A percentile compares a stretch with the other conserved stretches of the same genome.
Conservation (phyloP, 352 stramenopile species). For the Globisporangium canariense region DNA sequence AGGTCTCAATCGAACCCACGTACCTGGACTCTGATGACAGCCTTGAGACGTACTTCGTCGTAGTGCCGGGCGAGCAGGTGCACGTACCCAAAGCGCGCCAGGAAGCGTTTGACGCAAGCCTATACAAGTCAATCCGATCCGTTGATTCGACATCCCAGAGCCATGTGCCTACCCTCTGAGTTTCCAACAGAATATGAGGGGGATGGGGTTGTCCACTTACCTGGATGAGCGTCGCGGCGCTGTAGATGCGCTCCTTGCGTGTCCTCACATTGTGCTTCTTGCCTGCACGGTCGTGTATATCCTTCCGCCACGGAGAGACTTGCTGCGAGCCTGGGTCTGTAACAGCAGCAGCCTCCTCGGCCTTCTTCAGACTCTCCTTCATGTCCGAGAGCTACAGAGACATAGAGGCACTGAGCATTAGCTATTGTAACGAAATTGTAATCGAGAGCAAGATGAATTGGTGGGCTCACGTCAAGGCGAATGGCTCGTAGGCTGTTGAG, state of each 20-base stretch:
- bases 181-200: background rate
- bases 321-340: background rate
- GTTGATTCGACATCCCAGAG: background rate
- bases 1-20: background rate
- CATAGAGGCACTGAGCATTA: no score
- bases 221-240: constrained; percentile 46
- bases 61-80: constrained; percentile 35
- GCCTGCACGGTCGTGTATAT: constrained; percentile 34
- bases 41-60: constrained; percentile 38
- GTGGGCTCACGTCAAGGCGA: constrained; percentile 30
- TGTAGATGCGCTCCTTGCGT: constrained; percentile 35
- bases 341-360: background rate
- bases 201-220: constrained; percentile 5
- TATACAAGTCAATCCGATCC: constrained; percentile 6
- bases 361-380: constrained; percentile 28
- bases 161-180: background rate
- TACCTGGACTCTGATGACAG: constrained; percentile 54
- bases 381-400: constrained; percentile 47
- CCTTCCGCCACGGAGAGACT: constrained; percentile 40
- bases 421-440: background rate
- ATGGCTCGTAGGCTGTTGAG: constrained; percentile 37
- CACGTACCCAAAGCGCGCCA: constrained; percentile 39
- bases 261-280: constrained; percentile 42
- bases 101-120: constrained; percentile 46
- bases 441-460: background rate